phyloP scores from a whole-genome alignment of 129 eudicot species.

The Arctium lappa region DNA sequence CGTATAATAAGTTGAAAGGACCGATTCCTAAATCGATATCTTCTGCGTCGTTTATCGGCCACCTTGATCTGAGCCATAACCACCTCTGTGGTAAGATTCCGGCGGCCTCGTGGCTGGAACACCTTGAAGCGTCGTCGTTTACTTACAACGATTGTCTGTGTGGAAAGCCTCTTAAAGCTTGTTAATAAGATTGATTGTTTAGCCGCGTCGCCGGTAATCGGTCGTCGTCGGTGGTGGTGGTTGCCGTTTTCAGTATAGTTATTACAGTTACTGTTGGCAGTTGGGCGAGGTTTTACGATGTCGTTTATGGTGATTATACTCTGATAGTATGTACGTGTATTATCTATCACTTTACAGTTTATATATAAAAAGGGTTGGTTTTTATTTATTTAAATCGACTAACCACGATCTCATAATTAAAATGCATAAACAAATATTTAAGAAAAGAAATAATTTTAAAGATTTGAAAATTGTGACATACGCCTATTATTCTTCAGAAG shows the following conservation, averaged over 20 bases:
- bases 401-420: no score
- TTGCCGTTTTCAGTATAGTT: not conserved
- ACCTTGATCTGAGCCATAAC: conserved; percentile 81
- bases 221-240: not conserved
- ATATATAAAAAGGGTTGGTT: not conserved
- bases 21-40: conserved; percentile 68
- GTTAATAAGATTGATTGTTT: conserved; percentile 20
- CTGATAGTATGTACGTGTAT: conserved; percentile 9
- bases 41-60: conserved; percentile 65
- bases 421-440: no score
- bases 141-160: conserved; percentile 62
- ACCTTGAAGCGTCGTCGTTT: conserved; percentile 76
- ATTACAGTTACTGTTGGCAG: not conserved
- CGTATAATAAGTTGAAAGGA: conserved; percentile 65
- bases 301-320: conserved; percentile 4
- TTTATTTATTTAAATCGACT: not conserved
- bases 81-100: conserved; percentile 81
- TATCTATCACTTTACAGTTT: not conserved
- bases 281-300: conserved; percentile 3
- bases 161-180: conserved; percentile 71
- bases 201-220: not conserved
- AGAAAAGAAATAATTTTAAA: no score
- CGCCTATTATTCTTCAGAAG: no score
- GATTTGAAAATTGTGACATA: no score
- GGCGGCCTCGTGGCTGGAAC: conserved; percentile 58